Evolutionary conservation across 768 basidiomycete genomes (phyloP).

Genomic region (Russula sp.): DNA sequence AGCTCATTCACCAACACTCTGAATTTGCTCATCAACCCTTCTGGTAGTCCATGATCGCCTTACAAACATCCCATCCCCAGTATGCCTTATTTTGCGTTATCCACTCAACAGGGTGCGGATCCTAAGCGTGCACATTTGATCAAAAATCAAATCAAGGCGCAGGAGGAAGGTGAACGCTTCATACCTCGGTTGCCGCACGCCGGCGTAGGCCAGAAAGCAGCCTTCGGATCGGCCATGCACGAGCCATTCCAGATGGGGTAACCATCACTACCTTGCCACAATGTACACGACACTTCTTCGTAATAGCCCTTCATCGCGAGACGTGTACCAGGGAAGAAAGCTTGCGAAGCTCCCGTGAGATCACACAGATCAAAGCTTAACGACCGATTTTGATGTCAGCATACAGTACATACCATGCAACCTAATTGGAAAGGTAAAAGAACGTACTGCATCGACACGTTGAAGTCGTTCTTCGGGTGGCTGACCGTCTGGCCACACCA

Average conservation of each 20-base stretch:
- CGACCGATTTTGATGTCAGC: not conserved
- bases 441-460: conserved; percentile 50
- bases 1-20: too few species aligned
- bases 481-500: conserved; percentile 54
- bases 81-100: not conserved
- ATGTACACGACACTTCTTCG: conserved; percentile 53
- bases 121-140: conserved; percentile 7
- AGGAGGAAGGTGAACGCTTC: not conserved
- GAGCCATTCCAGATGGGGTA: conserved; percentile 46
- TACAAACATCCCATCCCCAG: too few species aligned
- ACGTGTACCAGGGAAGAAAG: conserved; percentile 56
- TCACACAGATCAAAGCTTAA: conserved; percentile 62
- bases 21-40: too few species aligned
- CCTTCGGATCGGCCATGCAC: conserved; percentile 48
- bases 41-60: too few species aligned
- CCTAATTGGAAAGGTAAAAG: not conserved
- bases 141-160: not conserved
- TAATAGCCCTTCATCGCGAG: conserved; percentile 55
- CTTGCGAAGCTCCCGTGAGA: conserved; percentile 50
- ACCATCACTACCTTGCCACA: conserved; percentile 55
- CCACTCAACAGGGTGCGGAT: conserved; percentile 10
- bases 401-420: too few species aligned
- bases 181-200: conserved; percentile 56
- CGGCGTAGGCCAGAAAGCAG: conserved; percentile 50
- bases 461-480: conserved; percentile 40